phyloP scores from a whole-genome alignment of 805 yeast species.

The Hanseniaspora nectarophila region DNA sequence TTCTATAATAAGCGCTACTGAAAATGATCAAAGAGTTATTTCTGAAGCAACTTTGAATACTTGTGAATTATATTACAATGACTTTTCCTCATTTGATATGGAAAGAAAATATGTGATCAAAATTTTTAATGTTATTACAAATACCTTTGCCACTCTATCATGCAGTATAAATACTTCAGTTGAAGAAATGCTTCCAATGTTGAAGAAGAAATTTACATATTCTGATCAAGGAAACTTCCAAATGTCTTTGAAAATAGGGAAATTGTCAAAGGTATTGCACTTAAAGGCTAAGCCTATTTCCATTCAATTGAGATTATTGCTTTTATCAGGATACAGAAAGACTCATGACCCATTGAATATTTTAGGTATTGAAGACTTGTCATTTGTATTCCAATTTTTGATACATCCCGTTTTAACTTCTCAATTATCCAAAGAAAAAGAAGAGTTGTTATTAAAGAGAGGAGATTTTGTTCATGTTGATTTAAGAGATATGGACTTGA shows the following conservation, averaged over 20 bases:
- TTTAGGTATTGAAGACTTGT: conserved; percentile 72
- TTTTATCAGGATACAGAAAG: conserved; percentile 66
- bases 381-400: conserved; percentile 70
- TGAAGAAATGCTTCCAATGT: conserved; percentile 53
- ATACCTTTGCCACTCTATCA: conserved; percentile 67
- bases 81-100: conserved; percentile 27
- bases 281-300: conserved; percentile 64
- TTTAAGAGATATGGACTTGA: conserved; percentile 58
- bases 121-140: conserved; percentile 71
- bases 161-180: conserved; percentile 71
- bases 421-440: conserved; percentile 55
- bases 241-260: conserved; percentile 63
- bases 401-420: conserved; percentile 52
- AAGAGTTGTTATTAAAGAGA: conserved; percentile 43
- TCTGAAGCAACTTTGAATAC: conserved; percentile 28
- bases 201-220: conserved; percentile 68
- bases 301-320: conserved; percentile 59
- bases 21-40: neutral
- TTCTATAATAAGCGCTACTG: neutral
- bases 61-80: conserved; percentile 29
- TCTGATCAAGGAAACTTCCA: conserved; percentile 62
- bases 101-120: conserved; percentile 38
- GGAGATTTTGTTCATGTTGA: conserved; percentile 61
- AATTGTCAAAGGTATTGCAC: conserved; percentile 58
- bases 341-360: conserved; percentile 58